Evolutionary conservation across 257 asterid species (phyloP).

Genomic region (Solanum pinnatisectum): DNA sequence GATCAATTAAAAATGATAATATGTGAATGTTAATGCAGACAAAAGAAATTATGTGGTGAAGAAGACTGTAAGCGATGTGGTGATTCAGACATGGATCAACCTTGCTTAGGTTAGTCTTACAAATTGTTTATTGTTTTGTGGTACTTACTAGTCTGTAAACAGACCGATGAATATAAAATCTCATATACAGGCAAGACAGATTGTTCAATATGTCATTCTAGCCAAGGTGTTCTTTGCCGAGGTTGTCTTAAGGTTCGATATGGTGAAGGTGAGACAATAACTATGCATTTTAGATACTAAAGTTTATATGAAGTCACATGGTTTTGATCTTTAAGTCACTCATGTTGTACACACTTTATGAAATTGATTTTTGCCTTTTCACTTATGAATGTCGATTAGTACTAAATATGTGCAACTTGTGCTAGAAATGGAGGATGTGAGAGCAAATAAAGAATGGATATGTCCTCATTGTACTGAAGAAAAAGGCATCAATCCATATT

Average conservation of each 20-base stretch:
- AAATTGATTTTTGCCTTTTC: neutral
- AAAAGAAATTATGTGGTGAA: slow-evolving; percentile 84
- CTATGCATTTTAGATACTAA: neutral
- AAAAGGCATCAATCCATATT: slow-evolving; percentile 55
- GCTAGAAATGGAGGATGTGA: slow-evolving; percentile 71
- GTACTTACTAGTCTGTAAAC: slow-evolving; percentile 2
- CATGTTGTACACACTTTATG: neutral
- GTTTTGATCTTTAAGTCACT: neutral
- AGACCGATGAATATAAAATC: slow-evolving; percentile 18
- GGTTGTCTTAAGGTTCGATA: slow-evolving; percentile 76
- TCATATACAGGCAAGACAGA: slow-evolving; percentile 68
- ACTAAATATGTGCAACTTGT: neutral
- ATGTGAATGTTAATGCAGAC: slow-evolving; percentile 28
- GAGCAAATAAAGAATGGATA: slow-evolving; percentile 50
- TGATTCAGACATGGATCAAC: slow-evolving; percentile 48
- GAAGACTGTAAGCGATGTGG: slow-evolving; percentile 80
- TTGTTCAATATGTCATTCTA: slow-evolving; percentile 73
- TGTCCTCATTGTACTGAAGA: slow-evolving; percentile 77
- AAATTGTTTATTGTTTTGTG: neutral
- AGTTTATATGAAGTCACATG: neutral
- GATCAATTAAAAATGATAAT: neutral
- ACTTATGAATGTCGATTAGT: neutral
- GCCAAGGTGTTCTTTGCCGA: slow-evolving; percentile 65
- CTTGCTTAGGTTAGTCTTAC: slow-evolving; percentile 52
- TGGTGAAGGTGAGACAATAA: slow-evolving; percentile 72